phyloP scores from a whole-genome alignment of 306 rosid species.

The Malus fusca region DNA sequence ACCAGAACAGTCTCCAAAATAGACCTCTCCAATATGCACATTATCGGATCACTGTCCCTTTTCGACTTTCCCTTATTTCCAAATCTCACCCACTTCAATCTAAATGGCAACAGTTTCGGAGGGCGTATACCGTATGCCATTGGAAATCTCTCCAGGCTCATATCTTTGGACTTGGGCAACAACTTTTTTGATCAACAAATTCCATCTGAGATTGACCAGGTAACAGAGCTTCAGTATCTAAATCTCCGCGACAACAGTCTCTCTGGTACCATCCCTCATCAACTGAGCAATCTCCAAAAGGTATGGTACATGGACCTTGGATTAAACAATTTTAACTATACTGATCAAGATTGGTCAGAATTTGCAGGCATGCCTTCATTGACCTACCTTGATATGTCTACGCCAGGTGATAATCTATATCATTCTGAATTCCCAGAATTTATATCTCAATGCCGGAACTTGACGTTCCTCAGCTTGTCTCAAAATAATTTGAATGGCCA shows the following conservation, averaged over 20 bases:
- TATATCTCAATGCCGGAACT: conserved; percentile 35
- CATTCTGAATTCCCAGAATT: conserved; percentile 38
- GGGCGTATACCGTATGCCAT: conserved; percentile 42
- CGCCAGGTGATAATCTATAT: accelerated
- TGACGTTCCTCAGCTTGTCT: conserved; percentile 58
- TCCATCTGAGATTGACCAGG: too few species aligned
- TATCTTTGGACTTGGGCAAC: conserved; percentile 35
- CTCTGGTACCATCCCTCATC: conserved; percentile 43
- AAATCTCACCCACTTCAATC: conserved; percentile 40
- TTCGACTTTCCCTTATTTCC: not conserved
- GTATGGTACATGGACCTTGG: conserved; percentile 28
- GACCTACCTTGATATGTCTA: too few species aligned
- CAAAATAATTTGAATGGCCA: conserved; percentile 15
- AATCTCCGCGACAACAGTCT: conserved; percentile 9
- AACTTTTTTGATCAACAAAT: too few species aligned
- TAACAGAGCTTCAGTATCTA: too few species aligned
- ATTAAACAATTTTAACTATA: accelerated
- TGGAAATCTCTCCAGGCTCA: conserved; percentile 46
- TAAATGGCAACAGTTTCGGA: conserved; percentile 23
- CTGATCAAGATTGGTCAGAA: too few species aligned
- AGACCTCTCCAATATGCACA: too few species aligned
- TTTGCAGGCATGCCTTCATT: too few species aligned
- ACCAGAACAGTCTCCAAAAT: too few species aligned
- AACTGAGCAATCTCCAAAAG: conserved; percentile 44
- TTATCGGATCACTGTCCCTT: accelerated